These are phyloP conservation scores for Pyronema domesticum DNA, from an alignment of 495 filamentous ascomycete genomes.

Conservation along the genomic window DNA sequence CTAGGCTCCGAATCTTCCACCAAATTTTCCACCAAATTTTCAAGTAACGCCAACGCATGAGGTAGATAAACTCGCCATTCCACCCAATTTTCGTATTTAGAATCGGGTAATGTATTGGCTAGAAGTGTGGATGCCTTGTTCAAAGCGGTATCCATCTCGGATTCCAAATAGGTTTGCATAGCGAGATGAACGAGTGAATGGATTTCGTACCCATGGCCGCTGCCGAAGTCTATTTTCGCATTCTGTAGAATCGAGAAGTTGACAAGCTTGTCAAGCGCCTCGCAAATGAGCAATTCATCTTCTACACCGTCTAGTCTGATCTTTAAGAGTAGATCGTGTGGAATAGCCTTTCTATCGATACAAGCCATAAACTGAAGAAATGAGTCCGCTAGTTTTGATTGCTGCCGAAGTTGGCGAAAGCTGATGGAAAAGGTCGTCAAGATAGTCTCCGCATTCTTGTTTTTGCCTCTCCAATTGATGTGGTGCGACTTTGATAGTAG, in stretches of 20 bases:
- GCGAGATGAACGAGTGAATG: not conserved
- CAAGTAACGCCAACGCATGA: too few relatives aligned
- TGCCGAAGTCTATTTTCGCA: not conserved
- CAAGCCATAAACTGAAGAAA: constrained; percentile 24
- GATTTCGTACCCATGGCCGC: not conserved
- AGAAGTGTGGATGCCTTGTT: too few relatives aligned
- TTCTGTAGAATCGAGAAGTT: not conserved
- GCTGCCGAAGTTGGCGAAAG: constrained; percentile 28
- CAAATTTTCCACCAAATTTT: too few relatives aligned
- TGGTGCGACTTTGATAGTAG: constrained; percentile 7
- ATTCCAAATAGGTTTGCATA: too few relatives aligned
- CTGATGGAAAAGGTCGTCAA: constrained; percentile 32
- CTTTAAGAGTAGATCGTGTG: constrained; percentile 7
- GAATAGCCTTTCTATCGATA: constrained; percentile 25
- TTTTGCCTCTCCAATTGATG: constrained; percentile 13
- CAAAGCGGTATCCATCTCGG: too few relatives aligned
- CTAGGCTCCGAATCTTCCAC: too few relatives aligned
- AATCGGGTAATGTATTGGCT: too few relatives aligned
- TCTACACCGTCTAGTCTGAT: not conserved
- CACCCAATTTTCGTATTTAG: too few relatives aligned
- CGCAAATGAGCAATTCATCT: not conserved
- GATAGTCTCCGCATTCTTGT: constrained; percentile 23
- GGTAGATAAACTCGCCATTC: too few relatives aligned
- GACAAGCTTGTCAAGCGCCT: not conserved
- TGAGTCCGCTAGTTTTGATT: constrained; percentile 15